These are phyloP conservation scores for Diutina ranongensis DNA, from an alignment of 1,139 yeast genomes.

Conservation along the genomic window DNA sequence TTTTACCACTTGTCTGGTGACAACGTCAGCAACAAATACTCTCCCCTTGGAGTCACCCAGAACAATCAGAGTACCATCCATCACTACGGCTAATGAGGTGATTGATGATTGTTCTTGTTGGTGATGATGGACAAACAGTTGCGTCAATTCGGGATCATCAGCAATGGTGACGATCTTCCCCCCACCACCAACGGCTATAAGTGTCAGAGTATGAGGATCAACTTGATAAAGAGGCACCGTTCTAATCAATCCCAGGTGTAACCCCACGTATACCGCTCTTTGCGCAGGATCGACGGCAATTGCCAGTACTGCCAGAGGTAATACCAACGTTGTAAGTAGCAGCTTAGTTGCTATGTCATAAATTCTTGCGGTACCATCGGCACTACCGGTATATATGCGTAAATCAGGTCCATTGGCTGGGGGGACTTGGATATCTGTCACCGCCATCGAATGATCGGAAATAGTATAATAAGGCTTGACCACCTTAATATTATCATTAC, in stretches of 20 bases:
- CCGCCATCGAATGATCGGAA: conserved; percentile 67
- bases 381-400: conserved; percentile 60
- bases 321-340: conserved; percentile 59
- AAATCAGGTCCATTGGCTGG: conserved; percentile 43
- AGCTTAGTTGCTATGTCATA: conserved; percentile 37
- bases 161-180: conserved; percentile 42
- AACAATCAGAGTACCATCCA: conserved; percentile 65
- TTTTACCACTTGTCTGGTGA: conserved; percentile 66
- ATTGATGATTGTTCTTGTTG: conserved; percentile 16
- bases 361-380: conserved; percentile 65
- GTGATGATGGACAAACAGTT: conserved; percentile 49
- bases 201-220: conserved; percentile 26
- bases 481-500: conserved; percentile 13
- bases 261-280: conserved; percentile 63
- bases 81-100: conserved; percentile 45
- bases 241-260: conserved; percentile 50
- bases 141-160: conserved; percentile 36
- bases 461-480: conserved; percentile 38
- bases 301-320: conserved; percentile 45
- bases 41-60: conserved; percentile 70
- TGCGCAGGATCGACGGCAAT: conserved; percentile 75
- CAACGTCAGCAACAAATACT: conserved; percentile 58
- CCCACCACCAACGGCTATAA: conserved; percentile 47
- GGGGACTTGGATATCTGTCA: conserved; percentile 50
- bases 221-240: conserved; percentile 44